Evolutionary conservation across 2,329 filamentous ascomycete species (phyloP).

Genomic region (Didymella exigua): DNA sequence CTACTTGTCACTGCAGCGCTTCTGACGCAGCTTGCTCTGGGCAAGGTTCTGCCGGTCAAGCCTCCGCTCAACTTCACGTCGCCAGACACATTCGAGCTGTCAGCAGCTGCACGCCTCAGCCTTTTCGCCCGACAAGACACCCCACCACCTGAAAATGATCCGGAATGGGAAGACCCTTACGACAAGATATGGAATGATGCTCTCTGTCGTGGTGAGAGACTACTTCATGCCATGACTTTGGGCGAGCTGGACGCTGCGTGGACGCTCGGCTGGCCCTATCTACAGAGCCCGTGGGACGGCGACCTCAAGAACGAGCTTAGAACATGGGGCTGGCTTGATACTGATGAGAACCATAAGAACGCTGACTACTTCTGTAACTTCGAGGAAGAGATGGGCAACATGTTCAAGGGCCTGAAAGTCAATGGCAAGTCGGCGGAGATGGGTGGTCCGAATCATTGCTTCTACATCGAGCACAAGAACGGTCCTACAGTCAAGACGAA

Average conservation of each 20-base stretch:
- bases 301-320: slow-evolving; percentile 9
- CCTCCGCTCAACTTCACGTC: neutral
- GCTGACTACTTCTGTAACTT: slow-evolving; percentile 10
- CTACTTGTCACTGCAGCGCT: neutral
- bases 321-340: slow-evolving; percentile 16
- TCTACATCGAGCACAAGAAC: slow-evolving; percentile 5
- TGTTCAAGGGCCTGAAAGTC: slow-evolving; percentile 9
- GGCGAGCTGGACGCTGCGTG: slow-evolving; percentile 6
- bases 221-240: slow-evolving; percentile 17
- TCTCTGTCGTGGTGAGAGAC: slow-evolving; percentile 8
- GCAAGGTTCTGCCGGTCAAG: neutral
- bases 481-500: neutral
- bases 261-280: slow-evolving; percentile 4
- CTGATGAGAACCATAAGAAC: neutral
- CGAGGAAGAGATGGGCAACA: neutral
- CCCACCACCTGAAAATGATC: neutral
- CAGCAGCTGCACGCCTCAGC: neutral
- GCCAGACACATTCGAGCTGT: neutral
- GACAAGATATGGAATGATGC: slow-evolving; percentile 44
- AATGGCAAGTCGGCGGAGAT: neutral
- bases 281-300: slow-evolving; percentile 13
- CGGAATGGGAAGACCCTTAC: neutral
- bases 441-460: slow-evolving; percentile 18
- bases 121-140: neutral
- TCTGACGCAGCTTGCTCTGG: neutral